Base-by-base conservation (phyloP, 345 rosid species). In the Psidium guajava region DNA sequence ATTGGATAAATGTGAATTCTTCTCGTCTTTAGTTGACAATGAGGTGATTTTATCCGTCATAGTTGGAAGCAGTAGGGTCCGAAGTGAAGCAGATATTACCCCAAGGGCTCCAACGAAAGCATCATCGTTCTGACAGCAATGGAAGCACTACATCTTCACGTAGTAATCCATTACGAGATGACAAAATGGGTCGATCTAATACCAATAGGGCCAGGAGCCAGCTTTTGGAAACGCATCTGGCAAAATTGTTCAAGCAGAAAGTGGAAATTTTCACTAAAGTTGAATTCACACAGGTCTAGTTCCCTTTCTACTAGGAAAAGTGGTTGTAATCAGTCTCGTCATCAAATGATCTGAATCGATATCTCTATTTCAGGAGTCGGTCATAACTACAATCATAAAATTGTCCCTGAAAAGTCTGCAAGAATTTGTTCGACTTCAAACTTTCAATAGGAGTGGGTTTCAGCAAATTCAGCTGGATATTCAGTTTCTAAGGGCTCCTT, bases 381-480 rank as follows among this genome's bases (percentile, higher is more conserved):
- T 96, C 85, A 85, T 93, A 11, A 93, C 95, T 7, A 92, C 96
- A 54, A 89, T 89, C 49, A 92, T 95, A 85, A 97, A 97, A 90
- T 91, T 95, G 57, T 92, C 98, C 86, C 94, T 98, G 47, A 98
- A 95, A 91, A 98, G 99, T 90, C 89, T 96, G 86, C 98, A 92
- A 94, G 99, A 98, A 92, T 95, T 92, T 90, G 99, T 94, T 28
- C 91, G 99, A 53, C 95, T 97, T 54, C 97, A 95, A 88, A 96
- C 99, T 55, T 93, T 96, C 88, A 96, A 96, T 87, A 89, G 99
- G 73, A 95, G 99, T 85, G 99, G 99, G 84, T 96, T 97, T 90
- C 99, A 97, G 90, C 99, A 97, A 89, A 97, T 96, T 89, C 99
- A 96, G 90, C 85, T 97, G 88, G 99, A 97, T 89, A 91, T 97